Base-by-base conservation (phyloP, 164 flowering plant species). In the Stephania japonica region DNA sequence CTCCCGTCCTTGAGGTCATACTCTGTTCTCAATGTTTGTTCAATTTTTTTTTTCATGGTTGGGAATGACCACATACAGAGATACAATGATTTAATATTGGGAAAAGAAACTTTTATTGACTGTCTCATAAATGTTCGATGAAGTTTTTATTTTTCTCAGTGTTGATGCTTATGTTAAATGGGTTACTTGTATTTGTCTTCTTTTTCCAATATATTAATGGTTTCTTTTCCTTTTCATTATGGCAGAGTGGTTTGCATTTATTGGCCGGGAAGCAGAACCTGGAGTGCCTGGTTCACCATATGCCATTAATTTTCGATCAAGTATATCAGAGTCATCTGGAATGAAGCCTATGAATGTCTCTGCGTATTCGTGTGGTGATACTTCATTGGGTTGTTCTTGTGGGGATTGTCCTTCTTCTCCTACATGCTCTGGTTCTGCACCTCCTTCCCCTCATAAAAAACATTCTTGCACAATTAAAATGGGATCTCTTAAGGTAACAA, bases 341-440 rank as follows among this genome's bases (percentile, higher is more conserved):
- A 93, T 96, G 97, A 81, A 80, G 81, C 91, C 90, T 72, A 89
- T 96, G 98, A 92, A 96, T 83, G 89, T 83, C 24, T 85, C 99
- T 79, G 83, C 85, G 65, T 92, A 92, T 85, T 88, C 98, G 50
- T 96, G 99, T 74, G 87, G 88, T 81, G 99, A 96, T 80, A 85
- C 84, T 72, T 91, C 94, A 43, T 85, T 96, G 69, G 98, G 99
- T 7, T 96, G 99, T 81, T 96, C 99, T 73, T 96, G 99, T 83
- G 99, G 99, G 73, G 99, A 96, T 84, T 96, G 99, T 73, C 97
- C 99, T 78, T 84, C 91, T 53, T 81, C 98, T 78, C 77, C 91
- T 41, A 81, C 73, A 1, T 96, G 99, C 82, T 86, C 94, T 63
- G 79, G 61, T 78, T 80, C 87, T 26, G 83, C 80, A 69, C 82